Evolutionary conservation across 2,329 filamentous ascomycete species (phyloP).

Genomic region (Colletotrichum sp.): DNA sequence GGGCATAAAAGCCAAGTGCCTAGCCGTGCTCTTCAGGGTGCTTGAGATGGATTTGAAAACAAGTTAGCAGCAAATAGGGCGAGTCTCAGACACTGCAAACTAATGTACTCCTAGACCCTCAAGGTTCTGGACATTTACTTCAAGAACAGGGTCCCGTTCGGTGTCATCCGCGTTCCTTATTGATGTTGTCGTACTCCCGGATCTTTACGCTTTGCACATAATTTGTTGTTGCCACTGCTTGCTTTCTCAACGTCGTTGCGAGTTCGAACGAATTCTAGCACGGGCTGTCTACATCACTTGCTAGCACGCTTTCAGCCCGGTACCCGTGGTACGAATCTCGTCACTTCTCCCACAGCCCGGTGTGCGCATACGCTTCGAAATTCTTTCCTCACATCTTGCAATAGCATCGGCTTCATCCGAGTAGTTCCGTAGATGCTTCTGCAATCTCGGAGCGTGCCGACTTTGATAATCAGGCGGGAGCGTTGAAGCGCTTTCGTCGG

Average conservation of each 20-base stretch:
- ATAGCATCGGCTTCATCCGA: background rate
- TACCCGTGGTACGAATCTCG: background rate
- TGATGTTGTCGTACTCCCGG: background rate
- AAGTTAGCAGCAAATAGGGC: background rate
- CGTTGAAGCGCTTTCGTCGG: background rate
- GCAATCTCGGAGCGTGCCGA: background rate
- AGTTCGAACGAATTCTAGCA: background rate
- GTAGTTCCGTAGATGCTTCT: background rate
- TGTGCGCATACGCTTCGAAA: background rate
- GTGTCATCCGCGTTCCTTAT: background rate
- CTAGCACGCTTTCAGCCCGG: background rate
- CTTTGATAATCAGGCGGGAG: rapidly evolving
- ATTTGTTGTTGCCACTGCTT: background rate
- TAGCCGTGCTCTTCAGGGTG: background rate
- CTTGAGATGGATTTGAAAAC: background rate
- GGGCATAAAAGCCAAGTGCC: background rate
- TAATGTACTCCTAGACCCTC: background rate
- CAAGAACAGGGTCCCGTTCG: background rate
- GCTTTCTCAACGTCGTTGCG: background rate
- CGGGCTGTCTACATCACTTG: background rate
- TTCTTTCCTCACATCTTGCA: rapidly evolving
- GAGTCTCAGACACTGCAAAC: background rate
- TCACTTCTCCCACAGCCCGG: background rate
- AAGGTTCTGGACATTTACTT: background rate
- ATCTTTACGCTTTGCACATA: background rate